Base-by-base conservation (phyloP, 345 rosid species). In the Garcia nutans region DNA sequence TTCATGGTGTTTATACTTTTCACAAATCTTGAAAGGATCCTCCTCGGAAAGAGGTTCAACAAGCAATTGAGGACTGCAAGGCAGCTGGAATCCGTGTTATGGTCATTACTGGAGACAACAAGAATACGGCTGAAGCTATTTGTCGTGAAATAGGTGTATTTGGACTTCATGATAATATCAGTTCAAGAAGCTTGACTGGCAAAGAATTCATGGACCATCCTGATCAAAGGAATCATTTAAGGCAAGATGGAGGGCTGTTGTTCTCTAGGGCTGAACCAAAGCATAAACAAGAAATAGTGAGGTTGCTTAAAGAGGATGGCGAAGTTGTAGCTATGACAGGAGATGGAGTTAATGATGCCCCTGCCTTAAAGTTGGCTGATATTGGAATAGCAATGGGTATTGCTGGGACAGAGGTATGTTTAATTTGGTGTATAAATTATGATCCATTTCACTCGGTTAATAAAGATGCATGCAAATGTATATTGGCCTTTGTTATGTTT, bases 241-340 rank as follows among this genome's bases (percentile, higher is more conserved):
- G 91, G 70, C 93, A 96, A 73, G 84, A 70, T 74, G 97, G 93
- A 77, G 97, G 99, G 69, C 85, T 93, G 10, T 67, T 93, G 74
- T 92, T 96, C 86, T 96, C 99, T 5, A 89, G 99, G 89, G 98
- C 99, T 58, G 99, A 96, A 82, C 99, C 99, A 60, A 86, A 86
- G 82, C 99, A 96, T 83, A 96, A 96, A 78, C 99, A 96, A 82
- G 99, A 96, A 80, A 96, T 96, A 79, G 99, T 96, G 49, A 90
- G 97, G 85, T 74, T 93, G 86, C 99, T 96, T 65, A 92, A 96
- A 86, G 98, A 87, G 81, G 97, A 92, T 68, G 97, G 96, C n/a
- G 99, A 96, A 84, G 99, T 96, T 23, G 99, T 96, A 74, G 98
- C 99, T 42, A 96, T 96, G 99, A 96, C 99, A 24, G 98, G 98